Conservation (phyloP, 345 rosid genomes). For the Viola odorata region DNA sequence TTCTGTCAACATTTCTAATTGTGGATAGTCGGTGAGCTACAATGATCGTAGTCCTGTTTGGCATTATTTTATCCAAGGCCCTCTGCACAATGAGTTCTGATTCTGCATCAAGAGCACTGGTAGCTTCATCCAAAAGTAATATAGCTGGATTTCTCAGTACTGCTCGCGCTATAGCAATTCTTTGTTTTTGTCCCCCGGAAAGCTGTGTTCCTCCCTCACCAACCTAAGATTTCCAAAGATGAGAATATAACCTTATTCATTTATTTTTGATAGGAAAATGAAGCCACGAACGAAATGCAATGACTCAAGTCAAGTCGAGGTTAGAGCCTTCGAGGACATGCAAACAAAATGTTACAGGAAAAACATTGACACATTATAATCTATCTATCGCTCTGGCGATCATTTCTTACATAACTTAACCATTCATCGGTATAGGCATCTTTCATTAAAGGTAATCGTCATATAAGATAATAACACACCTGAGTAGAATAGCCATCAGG, state of each 20-base stretch:
- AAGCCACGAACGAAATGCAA: no score
- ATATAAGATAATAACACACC: constrained; percentile 23
- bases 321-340: no score
- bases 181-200: constrained; percentile 92
- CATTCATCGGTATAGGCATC: no score
- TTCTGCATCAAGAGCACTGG: constrained; percentile 83
- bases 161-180: constrained; percentile 87
- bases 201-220: constrained; percentile 96
- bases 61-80: constrained; percentile 63
- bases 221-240: constrained; percentile 38
- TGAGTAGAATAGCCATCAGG: constrained; percentile 71
- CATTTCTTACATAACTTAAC: no score
- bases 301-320: no score
- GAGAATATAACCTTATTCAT: no score
- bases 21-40: constrained; percentile 78
- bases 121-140: constrained; percentile 83
- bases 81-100: constrained; percentile 70
- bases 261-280: no score
- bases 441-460: no score
- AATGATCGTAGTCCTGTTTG: constrained; percentile 55
- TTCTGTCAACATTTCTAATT: constrained; percentile 56
- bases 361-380: no score
- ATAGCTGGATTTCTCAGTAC: constrained; percentile 73
- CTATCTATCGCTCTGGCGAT: no score
- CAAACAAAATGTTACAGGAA: no score